phyloP scores from a whole-genome alignment of 192 early-diverging fungal species.

The Lobosporangium transversale region DNA sequence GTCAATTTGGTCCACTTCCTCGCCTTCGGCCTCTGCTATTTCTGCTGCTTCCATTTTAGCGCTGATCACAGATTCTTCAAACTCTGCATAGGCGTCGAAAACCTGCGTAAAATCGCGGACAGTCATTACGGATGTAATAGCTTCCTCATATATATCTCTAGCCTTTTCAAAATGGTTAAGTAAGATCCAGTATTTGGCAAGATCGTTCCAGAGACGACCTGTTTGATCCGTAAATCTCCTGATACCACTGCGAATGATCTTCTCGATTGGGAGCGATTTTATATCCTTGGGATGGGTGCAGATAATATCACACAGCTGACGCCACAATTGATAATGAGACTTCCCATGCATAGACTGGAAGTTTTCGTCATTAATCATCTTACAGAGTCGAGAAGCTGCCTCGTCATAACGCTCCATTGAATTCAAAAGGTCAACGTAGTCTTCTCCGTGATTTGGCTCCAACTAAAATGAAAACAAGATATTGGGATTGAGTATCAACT shows the following conservation, averaged over 20 bases:
- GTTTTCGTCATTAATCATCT: slow-evolving; percentile 76
- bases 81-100: slow-evolving; percentile 96
- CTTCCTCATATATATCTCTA: slow-evolving; percentile 95
- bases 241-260: slow-evolving; percentile 88
- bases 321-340: slow-evolving; percentile 82
- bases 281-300: slow-evolving; percentile 76
- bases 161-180: slow-evolving; percentile 85
- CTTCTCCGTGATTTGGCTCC: slow-evolving; percentile 81
- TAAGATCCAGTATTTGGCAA: slow-evolving; percentile 86
- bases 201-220: slow-evolving; percentile 87
- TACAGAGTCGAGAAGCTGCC: slow-evolving; percentile 78
- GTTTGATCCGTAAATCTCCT: slow-evolving; percentile 82
- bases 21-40: slow-evolving; percentile 62
- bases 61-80: slow-evolving; percentile 84
- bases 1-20: slow-evolving; percentile 64
- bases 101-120: slow-evolving; percentile 94
- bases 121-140: slow-evolving; percentile 76
- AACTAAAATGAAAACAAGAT: slow-evolving; percentile 48
- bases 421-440: slow-evolving; percentile 78
- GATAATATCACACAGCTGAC: slow-evolving; percentile 83
- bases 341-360: slow-evolving; percentile 76
- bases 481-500: background rate
- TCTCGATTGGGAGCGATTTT: slow-evolving; percentile 78
- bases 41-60: slow-evolving; percentile 78
- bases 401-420: slow-evolving; percentile 74